Conservation (phyloP, 169 alveolate genomes). For the Perkinsus olseni region DNA sequence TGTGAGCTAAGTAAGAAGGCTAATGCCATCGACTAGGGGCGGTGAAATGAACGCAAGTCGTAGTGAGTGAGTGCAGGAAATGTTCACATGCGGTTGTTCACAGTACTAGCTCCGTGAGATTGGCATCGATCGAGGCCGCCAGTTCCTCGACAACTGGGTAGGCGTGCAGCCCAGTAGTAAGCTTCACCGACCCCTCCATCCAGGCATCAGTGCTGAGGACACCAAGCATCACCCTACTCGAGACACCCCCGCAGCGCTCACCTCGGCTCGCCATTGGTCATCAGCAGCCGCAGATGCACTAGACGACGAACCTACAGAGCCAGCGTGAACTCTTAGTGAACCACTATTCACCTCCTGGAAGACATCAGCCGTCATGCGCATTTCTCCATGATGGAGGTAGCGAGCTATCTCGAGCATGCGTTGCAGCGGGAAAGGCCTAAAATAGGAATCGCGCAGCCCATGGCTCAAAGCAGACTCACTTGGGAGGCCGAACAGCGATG, state of each 20-base stretch:
- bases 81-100: neutral
- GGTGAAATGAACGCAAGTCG: neutral
- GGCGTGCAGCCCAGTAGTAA: neutral
- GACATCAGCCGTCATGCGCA: neutral
- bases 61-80: neutral
- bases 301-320: neutral
- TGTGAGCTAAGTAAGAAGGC: too few species aligned
- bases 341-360: neutral
- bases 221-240: neutral
- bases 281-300: neutral
- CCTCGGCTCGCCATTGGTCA: neutral
- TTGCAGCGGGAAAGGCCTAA: neutral
- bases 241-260: neutral
- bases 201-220: neutral
- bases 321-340: too few species aligned
- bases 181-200: neutral
- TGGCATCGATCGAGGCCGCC: neutral
- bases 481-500: neutral
- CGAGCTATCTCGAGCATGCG: neutral
- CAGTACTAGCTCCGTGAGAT: neutral
- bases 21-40: neutral
- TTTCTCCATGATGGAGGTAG: neutral
- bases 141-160: neutral
- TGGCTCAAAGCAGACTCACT: neutral
- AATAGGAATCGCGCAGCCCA: too few species aligned